phyloP scores from a whole-genome alignment of 768 basidiomycete species.

The Boletus vermiculosoides region DNA sequence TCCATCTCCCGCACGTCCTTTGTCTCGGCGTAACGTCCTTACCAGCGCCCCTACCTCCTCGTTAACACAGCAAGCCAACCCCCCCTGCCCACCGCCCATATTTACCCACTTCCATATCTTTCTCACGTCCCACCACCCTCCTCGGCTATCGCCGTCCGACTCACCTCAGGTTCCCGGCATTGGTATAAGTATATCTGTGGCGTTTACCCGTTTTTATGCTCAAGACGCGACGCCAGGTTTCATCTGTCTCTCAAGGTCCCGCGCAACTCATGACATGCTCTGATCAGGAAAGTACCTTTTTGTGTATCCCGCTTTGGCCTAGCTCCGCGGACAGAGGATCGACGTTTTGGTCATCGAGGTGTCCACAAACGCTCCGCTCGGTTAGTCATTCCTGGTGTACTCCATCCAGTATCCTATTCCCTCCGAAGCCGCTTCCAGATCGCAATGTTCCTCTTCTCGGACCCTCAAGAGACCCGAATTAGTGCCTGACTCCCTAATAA shows the following conservation, averaged over 20 bases:
- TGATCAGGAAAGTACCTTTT: background rate
- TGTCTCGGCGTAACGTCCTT: background rate
- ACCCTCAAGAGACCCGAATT: background rate
- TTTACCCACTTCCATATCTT: background rate
- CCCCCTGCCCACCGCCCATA: background rate
- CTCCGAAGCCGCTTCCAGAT: background rate
- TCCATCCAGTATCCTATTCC: background rate
- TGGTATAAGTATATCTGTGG: background rate
- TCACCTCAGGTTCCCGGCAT: background rate
- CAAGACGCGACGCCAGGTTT: background rate
- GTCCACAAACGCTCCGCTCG: constrained; percentile 5
- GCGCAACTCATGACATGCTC: background rate
- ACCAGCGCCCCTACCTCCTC: background rate
- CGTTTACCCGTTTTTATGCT: background rate
- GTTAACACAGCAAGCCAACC: background rate
- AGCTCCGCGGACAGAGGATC: constrained; percentile 14
- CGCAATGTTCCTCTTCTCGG: background rate
- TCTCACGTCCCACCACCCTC: constrained; percentile 6
- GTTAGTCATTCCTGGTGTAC: constrained; percentile 4
- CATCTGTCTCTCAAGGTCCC: background rate
- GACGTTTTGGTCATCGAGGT: constrained; percentile 4
- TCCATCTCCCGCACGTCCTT: background rate
- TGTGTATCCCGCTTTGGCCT: background rate
- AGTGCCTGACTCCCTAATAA: background rate
- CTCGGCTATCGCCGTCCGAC: constrained; percentile 15